Evolutionary conservation across 2,329 filamentous ascomycete genomes (phyloP), one percentile per base, ranked within the genome.

Genomic region (Erysiphe pulchra): DNA sequence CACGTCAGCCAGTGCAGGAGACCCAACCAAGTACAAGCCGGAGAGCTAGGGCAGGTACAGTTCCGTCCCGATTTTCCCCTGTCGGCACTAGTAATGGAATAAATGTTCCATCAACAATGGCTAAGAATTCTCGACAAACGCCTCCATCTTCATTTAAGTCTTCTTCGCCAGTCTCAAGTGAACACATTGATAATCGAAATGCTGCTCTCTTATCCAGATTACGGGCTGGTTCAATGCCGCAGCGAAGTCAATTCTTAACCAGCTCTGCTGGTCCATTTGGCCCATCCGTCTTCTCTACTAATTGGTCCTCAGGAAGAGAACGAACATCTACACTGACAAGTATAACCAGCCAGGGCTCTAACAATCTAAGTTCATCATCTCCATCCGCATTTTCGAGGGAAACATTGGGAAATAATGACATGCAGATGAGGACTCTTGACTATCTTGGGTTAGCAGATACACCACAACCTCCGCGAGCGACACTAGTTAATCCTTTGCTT

Each of bases 381-480:
- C 80, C 86, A 55, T 92, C 84, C 8, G 76, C 81, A 1, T 87
- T 87, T 57, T 92, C 84, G 11, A 75, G 78, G 52, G 85, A 93
- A 56, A 85, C 83, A 30, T 72, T 78, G 41, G 79, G 75, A 16
- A 87, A 95, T 56, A 82, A 77, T 30, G 86, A 94, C 58, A 84
- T 93, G 53, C 73, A 77, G 56, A 77, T 79, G 73, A 80, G 83
- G 57, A 98, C 90, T 2, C 65, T 98, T 53, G 90, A 98, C 60
- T 98, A 98, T 58, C 73, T 98, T 49, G 90, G 90, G 42, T 71
- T 98, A 44, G 87, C 86, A 31, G 90, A 95, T 61, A 92, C 85
- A 14, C 87, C 90, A 17, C 84, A 92, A 58, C 79, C 82, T 45
- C 67, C 74, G 49, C 73, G 77, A 50, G 78, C 81, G 43, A 79